Evolutionary conservation across 495 filamentous ascomycete genomes (phyloP).

Genomic region (Aspergillus avenaceus): DNA sequence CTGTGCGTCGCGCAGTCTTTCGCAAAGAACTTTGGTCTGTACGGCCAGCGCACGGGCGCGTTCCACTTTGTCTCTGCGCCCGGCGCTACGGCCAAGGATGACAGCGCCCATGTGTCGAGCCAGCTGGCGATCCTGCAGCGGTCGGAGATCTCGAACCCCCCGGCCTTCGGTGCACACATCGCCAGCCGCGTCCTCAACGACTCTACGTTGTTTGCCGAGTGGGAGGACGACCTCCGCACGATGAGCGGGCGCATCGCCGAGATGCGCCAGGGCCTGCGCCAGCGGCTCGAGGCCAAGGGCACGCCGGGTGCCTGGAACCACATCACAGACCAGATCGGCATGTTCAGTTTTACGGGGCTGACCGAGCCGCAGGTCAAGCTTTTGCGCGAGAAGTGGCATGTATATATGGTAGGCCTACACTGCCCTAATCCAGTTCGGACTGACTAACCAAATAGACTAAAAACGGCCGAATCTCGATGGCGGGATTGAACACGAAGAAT

Average conservation of each 20-base stretch:
- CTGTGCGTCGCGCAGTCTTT: constrained; percentile 93
- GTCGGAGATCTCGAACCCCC: constrained; percentile 94
- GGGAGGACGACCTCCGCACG: constrained; percentile 86
- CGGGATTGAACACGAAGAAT: constrained; percentile 86
- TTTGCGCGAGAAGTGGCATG: constrained; percentile 73
- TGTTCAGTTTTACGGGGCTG: constrained; percentile 97
- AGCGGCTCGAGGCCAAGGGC: constrained; percentile 68
- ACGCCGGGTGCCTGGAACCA: constrained; percentile 94
- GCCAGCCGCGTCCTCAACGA: constrained; percentile 83
- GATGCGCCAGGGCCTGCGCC: constrained; percentile 75
- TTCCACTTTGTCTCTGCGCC: constrained; percentile 92
- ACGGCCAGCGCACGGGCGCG: constrained; percentile 91
- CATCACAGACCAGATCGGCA: constrained; percentile 97
- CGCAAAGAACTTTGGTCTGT: constrained; percentile 98
- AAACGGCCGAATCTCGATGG: constrained; percentile 97
- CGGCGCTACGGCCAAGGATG: constrained; percentile 58
- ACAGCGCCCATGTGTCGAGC: constrained; percentile 62
- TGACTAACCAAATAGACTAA: constrained; percentile 61
- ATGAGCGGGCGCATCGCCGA: constrained; percentile 93
- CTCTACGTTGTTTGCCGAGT: constrained; percentile 75
- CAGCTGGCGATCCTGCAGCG: constrained; percentile 95
- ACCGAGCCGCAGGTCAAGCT: constrained; percentile 79
- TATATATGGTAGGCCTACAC: constrained; percentile 70
- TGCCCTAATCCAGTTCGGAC: not conserved
- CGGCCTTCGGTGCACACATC: constrained; percentile 88